Evolutionary conservation across 768 basidiomycete species (phyloP), one percentile per base, ranked within the genome.

Genomic region (Amanita subjunquillea): DNA sequence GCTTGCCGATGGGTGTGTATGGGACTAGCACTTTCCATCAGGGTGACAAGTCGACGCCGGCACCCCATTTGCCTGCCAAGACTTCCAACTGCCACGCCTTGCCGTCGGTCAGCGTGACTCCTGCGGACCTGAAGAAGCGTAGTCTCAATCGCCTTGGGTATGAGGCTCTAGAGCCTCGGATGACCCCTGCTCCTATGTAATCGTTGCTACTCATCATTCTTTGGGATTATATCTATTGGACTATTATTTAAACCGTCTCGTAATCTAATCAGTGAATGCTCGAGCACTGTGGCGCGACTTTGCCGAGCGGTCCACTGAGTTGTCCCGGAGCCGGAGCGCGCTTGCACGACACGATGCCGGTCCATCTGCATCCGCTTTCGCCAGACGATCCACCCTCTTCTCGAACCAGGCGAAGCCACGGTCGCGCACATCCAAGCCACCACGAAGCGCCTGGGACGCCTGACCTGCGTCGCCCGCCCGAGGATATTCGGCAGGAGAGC

Each of bases 1-100:
- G 73, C 50, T 61, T 64, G 56, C 80, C 83, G 0, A 84, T 84
- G 82, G 85, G 84, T 43, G 78, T 87, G 15, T 85, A 87, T 58
- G 83, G 82, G 53, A 75, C 77, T 7, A 86, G 82, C 55, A 86
- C 83, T 3, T 87, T 78, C 75, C 65, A 63, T 64, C 88, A 91
- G 64, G 83, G 83, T 17, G 64, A 73, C 42, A 69, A 67, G 0
- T 71, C 73, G 1, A 86, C 82, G 1, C 84, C 87, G 6, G 10
- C 72, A 7, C 66, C 82, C 5, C 81, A 84, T 60, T 74, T 79
- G 5, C 74, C 69, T 7, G 83, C 82, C 20, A 58, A 77, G 3
- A 83, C 85, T 1, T 87, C 83, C 8, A 72, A 78, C 59, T 94
- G 92, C 63, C 72, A 70, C 22, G 20, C 67, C 3, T 47, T 72